Evolutionary conservation across 306 rosid genomes (phyloP).

Genomic region (Carpinus fangiana): DNA sequence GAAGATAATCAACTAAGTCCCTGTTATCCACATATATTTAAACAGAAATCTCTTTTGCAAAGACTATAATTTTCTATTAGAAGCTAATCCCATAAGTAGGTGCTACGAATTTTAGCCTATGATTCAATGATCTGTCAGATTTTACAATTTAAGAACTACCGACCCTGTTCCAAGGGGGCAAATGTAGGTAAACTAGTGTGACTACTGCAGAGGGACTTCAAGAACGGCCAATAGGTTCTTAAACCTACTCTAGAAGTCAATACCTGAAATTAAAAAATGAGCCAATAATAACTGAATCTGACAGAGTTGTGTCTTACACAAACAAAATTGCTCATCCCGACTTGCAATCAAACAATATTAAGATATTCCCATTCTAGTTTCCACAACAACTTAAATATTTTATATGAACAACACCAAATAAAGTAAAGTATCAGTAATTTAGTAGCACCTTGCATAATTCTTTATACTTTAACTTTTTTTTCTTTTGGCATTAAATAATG

Average conservation of each 20-base stretch:
- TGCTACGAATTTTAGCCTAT: too few relatives aligned
- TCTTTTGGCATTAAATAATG: not conserved
- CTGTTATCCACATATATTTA: too few relatives aligned
- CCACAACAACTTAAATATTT: too few relatives aligned
- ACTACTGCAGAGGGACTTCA: constrained; percentile 1
- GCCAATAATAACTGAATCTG: not conserved
- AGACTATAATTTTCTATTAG: too few relatives aligned
- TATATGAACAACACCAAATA: not conserved
- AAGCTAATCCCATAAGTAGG: too few relatives aligned
- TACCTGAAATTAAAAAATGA: not conserved
- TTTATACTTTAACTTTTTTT: not conserved
- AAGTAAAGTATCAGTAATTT: not conserved
- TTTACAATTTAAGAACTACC: not conserved
- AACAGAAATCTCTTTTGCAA: too few relatives aligned
- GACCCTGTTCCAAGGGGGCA: not conserved
- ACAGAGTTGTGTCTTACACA: not conserved
- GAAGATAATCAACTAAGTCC: too few relatives aligned
- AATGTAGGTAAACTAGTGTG: not conserved
- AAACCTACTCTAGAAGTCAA: constrained; percentile 1
- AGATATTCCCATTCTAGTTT: too few relatives aligned
- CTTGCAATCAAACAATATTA: too few relatives aligned
- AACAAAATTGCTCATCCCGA: too few relatives aligned
- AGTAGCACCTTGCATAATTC: not conserved
- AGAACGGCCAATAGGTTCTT: not conserved
- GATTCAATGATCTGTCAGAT: not conserved